These are phyloP conservation scores for Penicillium alfredii DNA, from an alignment of 495 filamentous ascomycete genomes.

Conservation along the genomic window DNA sequence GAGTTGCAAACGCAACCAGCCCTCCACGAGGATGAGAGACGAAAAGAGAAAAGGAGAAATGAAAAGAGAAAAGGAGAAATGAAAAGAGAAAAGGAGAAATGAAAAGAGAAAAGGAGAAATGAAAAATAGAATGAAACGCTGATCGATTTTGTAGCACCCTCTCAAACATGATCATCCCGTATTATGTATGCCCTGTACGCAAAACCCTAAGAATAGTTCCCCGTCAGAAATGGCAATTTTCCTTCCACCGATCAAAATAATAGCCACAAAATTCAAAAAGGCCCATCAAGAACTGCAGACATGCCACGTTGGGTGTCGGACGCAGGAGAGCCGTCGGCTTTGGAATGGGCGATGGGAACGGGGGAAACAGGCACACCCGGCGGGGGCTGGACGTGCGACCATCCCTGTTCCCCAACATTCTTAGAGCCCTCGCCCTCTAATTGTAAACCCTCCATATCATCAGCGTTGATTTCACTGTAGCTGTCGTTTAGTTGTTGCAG, in stretches of 20 bases:
- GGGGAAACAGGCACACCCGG: slow-evolving; percentile 9
- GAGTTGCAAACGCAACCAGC: slow-evolving; percentile 16
- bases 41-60: not conserved
- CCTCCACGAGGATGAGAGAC: slow-evolving; percentile 12
- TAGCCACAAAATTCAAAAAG: slow-evolving; percentile 10
- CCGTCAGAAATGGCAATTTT: slow-evolving; percentile 7
- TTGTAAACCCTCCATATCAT: slow-evolving; percentile 21
- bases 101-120: too few species aligned
- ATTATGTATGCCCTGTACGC: slow-evolving; percentile 2
- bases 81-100: too few species aligned
- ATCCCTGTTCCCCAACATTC: slow-evolving; percentile 13
- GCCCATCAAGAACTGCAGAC: slow-evolving; percentile 10
- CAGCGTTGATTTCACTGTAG: slow-evolving; percentile 28
- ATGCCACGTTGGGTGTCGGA: slow-evolving; percentile 17
- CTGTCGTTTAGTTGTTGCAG: slow-evolving; percentile 34
- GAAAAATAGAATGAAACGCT: slow-evolving; percentile 1
- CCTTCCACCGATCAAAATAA: slow-evolving; percentile 3
- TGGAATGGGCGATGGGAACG: slow-evolving; percentile 11
- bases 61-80: too few species aligned
- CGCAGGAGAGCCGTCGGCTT: slow-evolving; percentile 15
- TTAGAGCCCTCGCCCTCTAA: slow-evolving; percentile 12
- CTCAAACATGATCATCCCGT: not conserved
- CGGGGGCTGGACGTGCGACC: slow-evolving; percentile 11
- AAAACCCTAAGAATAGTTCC: slow-evolving; percentile 1
- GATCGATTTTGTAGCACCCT: slow-evolving; percentile 12